Base-by-base conservation (phyloP, 208 protist genomes). In the Angomonas ambiguus region DNA sequence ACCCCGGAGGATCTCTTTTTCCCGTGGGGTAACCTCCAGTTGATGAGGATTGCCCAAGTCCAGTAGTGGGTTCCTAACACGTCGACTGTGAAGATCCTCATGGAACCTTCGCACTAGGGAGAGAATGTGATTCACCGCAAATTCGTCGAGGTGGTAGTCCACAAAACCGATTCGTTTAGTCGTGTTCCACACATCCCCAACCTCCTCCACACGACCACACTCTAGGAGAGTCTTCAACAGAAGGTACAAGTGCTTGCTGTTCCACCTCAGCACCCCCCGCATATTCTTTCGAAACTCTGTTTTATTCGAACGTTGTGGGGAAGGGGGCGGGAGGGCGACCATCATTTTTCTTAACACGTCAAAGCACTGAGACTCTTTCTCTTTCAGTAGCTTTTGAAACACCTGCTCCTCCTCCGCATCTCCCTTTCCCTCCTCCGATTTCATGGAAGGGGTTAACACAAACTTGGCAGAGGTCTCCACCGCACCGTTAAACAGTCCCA, bases 141-240 rank as follows among this genome's bases (percentile, higher is more conserved):
- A 73, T 51, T 71, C 69, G 30, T 92, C 68, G 63, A 95, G 68
- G 18, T 79, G 78, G 69, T 77, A 80, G 13, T 87, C 75, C 2
- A 83, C 62, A 62, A 89, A 83, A 11, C 88, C 88, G 60, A 80
- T 87, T 4, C 71, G 57, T 65, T 82, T 81, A 74, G 92, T 83
- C 11, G 89, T 83, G 28, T 49, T 56, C 84, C 85, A 95, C 55
- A 92, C 84, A 6, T 66, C 56, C 51, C 73, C 67, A 34, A 80
- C 66, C 66, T 92, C 82, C 22, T 62, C 51, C n/a, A 85, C 25
- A n/a, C 71, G 81, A 18, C 77, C 65, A 0, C 67, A 57, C 55
- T 79, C 77, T 11, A 92, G 56, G 2, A 95, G 72, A n/a, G 76
- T 38, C 62, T 87, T 88, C 51, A 90, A 53, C 38, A 95, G 59